Percentiles rank a stretch among this genome's conserved stretches.
phyloP scores from a whole-genome alignment of 768 basidiomycete species.

The Lactifluus rugatus region DNA sequence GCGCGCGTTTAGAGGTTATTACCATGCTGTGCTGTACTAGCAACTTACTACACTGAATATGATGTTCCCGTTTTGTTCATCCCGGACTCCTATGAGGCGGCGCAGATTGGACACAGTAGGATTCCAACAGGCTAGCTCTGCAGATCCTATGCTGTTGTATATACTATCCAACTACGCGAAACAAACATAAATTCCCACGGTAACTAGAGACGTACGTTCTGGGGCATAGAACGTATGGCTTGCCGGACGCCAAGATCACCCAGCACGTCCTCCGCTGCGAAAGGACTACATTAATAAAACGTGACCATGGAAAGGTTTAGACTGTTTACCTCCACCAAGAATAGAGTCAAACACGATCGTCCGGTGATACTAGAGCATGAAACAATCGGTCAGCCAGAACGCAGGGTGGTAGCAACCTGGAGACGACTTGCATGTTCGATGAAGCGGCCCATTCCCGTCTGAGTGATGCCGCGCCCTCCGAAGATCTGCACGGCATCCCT shows the following conservation, averaged over 20 bases:
- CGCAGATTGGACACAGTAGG: too few relatives aligned
- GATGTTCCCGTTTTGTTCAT: too few relatives aligned
- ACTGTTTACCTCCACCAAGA: slow-evolving; percentile 49
- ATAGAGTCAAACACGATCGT: slow-evolving; percentile 60
- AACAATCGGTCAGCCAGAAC: background rate
- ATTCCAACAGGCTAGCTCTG: too few relatives aligned
- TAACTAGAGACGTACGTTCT: slow-evolving; percentile 47
- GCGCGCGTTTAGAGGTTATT: background rate
- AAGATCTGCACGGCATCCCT: slow-evolving; percentile 79
- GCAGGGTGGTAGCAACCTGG: background rate
- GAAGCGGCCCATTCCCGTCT: slow-evolving; percentile 70
- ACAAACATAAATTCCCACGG: background rate
- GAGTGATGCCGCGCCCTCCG: slow-evolving; percentile 80
- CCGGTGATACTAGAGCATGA: slow-evolving; percentile 44
- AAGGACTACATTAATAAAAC: background rate
- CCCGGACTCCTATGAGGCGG: too few relatives aligned
- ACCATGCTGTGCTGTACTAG: too few relatives aligned
- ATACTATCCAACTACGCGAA: too few relatives aligned
- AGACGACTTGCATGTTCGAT: slow-evolving; percentile 55
- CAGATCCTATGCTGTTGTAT: too few relatives aligned
- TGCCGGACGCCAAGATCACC: slow-evolving; percentile 76
- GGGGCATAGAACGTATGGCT: slow-evolving; percentile 67
- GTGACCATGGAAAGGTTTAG: background rate
- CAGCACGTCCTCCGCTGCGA: slow-evolving; percentile 60
- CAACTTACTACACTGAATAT: too few relatives aligned